Conservation (phyloP, 331 rosid genomes). For the Malus hybrid region DNA sequence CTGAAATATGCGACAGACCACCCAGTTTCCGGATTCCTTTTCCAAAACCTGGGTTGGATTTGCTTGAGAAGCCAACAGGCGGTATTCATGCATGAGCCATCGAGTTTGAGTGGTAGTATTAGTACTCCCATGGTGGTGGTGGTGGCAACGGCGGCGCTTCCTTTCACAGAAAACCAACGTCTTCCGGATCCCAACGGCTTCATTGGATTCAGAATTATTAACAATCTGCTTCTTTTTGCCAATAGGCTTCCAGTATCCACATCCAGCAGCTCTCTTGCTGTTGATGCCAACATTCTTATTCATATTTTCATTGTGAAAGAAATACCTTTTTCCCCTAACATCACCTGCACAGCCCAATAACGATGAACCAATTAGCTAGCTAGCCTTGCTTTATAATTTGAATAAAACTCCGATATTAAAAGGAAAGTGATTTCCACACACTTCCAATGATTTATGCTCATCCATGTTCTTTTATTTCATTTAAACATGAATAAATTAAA, state of each 20-base stretch:
- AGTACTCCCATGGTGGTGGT: no score
- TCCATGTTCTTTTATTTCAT: no score
- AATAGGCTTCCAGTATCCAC: constrained; percentile 34
- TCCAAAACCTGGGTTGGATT: constrained; percentile 17
- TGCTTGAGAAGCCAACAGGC: constrained; percentile 13
- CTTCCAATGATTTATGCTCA: background rate
- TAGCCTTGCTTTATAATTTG: background rate
- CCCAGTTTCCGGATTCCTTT: constrained; percentile 20
- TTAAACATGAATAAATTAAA: no score
- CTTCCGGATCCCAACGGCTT: constrained; percentile 26
- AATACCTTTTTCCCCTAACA: constrained; percentile 31
- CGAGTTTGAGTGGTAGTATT: background rate
- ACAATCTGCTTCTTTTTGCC: constrained; percentile 21
- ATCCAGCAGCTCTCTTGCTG: constrained; percentile 24
- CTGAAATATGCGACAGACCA: constrained; percentile 33
- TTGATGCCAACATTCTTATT: background rate
- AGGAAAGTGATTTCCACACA: background rate
- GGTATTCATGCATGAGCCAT: constrained; percentile 62
- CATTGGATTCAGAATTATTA: constrained; percentile 7
- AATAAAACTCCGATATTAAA: background rate
- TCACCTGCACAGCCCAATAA: background rate
- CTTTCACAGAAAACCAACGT: constrained; percentile 26
- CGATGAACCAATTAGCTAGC: background rate
- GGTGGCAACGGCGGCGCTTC: background rate
- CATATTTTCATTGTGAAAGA: constrained; percentile 21